A percentile compares a stretch with the other conserved stretches of the same genome.
phyloP scores from a whole-genome alignment of 306 rosid genomes.

The Vicia villosa region DNA sequence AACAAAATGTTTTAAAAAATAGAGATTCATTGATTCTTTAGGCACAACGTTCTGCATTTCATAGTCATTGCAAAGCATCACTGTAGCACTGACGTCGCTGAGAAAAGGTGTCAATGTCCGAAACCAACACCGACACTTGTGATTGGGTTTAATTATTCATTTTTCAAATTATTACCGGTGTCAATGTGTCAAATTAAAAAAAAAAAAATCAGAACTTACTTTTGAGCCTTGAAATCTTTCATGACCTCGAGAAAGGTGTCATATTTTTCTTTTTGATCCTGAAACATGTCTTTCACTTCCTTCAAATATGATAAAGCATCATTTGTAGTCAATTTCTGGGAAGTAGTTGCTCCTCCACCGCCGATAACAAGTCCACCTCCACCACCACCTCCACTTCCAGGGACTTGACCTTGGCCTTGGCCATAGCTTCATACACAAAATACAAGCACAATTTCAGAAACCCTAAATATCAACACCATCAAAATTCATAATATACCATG shows the following conservation, averaged over 20 bases:
- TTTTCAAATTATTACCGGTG: no score
- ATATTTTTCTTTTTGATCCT: conserved; percentile 79
- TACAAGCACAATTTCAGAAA: conserved; percentile 31
- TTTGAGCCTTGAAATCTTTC: conserved; percentile 97
- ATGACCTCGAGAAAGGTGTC: conserved; percentile 88
- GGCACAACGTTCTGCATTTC: conserved; percentile 19
- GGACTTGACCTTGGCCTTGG: conserved; percentile 54
- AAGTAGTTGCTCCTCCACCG: conserved; percentile 53
- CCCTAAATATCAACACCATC: conserved; percentile 8
- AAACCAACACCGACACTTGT: no score
- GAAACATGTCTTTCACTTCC: conserved; percentile 87
- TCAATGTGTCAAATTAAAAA: neutral
- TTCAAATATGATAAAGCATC: conserved; percentile 83
- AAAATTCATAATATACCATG: neutral
- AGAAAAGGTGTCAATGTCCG: no score
- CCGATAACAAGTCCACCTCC: conserved; percentile 41
- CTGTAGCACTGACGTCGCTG: no score
- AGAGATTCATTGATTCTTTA: conserved; percentile 22
- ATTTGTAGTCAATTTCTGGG: conserved; percentile 76
- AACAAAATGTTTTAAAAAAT: neutral
- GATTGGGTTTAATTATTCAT: no score
- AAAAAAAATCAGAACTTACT: conserved; percentile 48
- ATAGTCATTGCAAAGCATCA: neutral
- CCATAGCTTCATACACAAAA: conserved; percentile 58
- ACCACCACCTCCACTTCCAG: conserved; percentile 56